phyloP scores from a whole-genome alignment of 352 stramenopile genomes.

The Globisporangium paroecandrum region DNA sequence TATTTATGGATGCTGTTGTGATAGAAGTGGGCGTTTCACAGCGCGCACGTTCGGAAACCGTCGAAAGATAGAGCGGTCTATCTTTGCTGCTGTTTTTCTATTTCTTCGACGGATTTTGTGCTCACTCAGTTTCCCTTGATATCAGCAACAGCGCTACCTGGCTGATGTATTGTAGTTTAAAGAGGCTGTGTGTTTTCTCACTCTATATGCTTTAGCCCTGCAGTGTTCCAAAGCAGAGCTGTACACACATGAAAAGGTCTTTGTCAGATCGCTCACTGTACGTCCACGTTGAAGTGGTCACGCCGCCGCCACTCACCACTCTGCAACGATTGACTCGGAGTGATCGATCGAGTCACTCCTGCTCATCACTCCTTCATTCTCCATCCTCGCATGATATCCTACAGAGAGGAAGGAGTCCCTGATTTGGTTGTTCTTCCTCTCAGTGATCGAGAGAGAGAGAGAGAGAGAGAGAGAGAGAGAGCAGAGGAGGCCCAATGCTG shows the following conservation, averaged over 20 bases:
- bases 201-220: no score
- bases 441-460: no score
- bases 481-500: no score
- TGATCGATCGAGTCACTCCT: not conserved
- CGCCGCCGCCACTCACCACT: not conserved
- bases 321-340: not conserved
- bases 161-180: not conserved
- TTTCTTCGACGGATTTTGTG: not conserved
- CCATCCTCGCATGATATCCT: no score
- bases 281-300: not conserved
- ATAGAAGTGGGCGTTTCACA: not conserved
- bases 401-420: no score
- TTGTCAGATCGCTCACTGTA: not conserved
- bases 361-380: not conserved
- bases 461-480: no score
- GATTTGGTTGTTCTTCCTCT: no score
- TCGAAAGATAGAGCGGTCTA: not conserved
- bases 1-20: not conserved
- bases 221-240: no score
- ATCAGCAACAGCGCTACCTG: not conserved
- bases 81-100: not conserved
- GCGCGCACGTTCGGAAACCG: not conserved
- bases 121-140: not conserved
- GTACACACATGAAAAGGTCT: not conserved
- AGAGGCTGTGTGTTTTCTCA: no score